Evolutionary conservation across 1,284 basidiomycete genomes (phyloP), one percentile per base, ranked within the genome.

Genomic region (Apiotrichum gamsii): DNA sequence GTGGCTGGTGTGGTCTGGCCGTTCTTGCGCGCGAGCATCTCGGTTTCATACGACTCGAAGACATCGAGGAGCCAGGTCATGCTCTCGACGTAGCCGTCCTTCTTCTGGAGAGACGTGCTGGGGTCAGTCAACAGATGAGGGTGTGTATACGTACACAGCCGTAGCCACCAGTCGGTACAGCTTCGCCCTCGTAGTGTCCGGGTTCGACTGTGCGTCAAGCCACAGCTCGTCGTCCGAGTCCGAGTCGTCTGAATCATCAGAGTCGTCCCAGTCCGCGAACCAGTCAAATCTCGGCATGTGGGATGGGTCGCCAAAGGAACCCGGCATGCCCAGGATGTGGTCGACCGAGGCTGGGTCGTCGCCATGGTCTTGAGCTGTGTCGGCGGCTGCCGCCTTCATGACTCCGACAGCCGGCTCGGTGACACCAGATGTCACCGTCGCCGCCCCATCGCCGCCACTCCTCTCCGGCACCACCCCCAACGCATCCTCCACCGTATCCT

Each of bases 11-110:
- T 16, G 8, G 24, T 11, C 3, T 21, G 9, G 3, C 19, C 24
- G 13, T 19, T 16, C n/a, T 25, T 35, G 9, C 11, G 10, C 6
- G 28, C 29, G 16, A 36, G 25, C 20, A 33, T 28, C 19, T 49
- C 52, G 16, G 10, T 18, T 31, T 53, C 47, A 41, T 53, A 53
- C n/a, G 41, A 38, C 14, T 46, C 31, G 18, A 49, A 53, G 31
- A 39, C 43, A 28, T 53, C 52, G 5, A 53, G 39, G 4, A 53
- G 47, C 52, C 52, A 53, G 14, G 44, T 24, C 52, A 53, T 53
- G 1, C 47, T 37, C 16, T 39, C 33, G 10, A 21, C 19, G 16
- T 49, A 49, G 15, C 52, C 52, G 2, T 39, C 34, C 15, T 46
- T 29, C 14, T 36, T 29, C 25, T 49, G 47, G 11, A 53, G 28